Base-by-base conservation (phyloP, 345 rosid species). In the Alliaria petiolata region DNA sequence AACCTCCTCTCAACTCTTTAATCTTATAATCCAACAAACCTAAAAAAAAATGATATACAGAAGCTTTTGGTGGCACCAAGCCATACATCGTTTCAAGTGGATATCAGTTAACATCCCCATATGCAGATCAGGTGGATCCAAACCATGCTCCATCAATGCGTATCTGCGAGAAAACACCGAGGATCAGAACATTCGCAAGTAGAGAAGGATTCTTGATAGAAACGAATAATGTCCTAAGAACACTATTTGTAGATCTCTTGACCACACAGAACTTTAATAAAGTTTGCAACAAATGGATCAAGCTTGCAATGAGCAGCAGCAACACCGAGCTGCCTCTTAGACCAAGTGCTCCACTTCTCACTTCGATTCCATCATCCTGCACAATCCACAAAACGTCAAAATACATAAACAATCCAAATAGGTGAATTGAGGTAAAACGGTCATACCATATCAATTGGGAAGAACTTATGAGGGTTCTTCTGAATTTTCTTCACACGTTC, bases 401-500 rank as follows among this genome's bases (percentile, higher is more conserved):
- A 34, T 1, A 22, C 4, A 36, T 2, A 0, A 58, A 50, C 9
- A 4, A 11, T 42, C 28, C 1, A 74, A 65, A 8, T 1, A 7
- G 8, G 7, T 45, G 36, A 55, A 14, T 12, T 55, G 19, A 33
- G 12, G 65, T 38, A 69, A 33, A 22, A 3, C 0, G 5, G 8
- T 51, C 8, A n/a, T 77, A 90, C 96, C 95, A 89, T 93, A 80
- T 86, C 97, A 66, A 87, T 42, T 0, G 92, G 97, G 52, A 76
- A 84, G 22, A 86, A 87, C 52, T 83, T 81, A 9, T 81, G 67
- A n/a, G n/a, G n/a, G n/a, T n/a, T n/a, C n/a, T n/a, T n/a, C n/a
- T n/a, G n/a, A n/a, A n/a, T n/a, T n/a, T n/a, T n/a, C n/a, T n/a
- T n/a, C n/a, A n/a, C n/a, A n/a, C n/a, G n/a, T n/a, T n/a, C n/a